Evolutionary conservation across 768 basidiomycete species (phyloP).

Genomic region (Amanita rimosa): DNA sequence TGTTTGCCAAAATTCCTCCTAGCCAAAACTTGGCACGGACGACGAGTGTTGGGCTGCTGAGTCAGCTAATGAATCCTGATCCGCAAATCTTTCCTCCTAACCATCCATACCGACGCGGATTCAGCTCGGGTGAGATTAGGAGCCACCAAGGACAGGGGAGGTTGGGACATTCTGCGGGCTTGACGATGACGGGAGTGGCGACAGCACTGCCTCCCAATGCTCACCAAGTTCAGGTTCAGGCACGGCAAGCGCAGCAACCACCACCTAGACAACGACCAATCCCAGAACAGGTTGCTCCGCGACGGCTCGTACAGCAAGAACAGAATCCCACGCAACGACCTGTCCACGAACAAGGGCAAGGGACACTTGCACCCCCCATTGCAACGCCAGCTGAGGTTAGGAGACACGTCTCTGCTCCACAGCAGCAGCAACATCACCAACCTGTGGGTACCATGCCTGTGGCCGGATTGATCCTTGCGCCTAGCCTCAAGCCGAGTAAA

Average conservation of each 20-base stretch:
- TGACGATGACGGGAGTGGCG: slow-evolving; percentile 8
- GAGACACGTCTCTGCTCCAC: slow-evolving; percentile 2
- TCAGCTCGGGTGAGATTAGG: slow-evolving; percentile 34
- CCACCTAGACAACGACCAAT: background rate
- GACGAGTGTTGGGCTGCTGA: slow-evolving; percentile 42
- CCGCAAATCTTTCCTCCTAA: slow-evolving; percentile 44
- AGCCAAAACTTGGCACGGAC: slow-evolving; percentile 27
- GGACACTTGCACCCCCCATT: background rate
- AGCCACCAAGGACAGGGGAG: slow-evolving; percentile 9
- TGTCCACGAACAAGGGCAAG: background rate
- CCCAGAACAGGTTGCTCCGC: background rate
- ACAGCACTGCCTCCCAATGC: slow-evolving; percentile 10
- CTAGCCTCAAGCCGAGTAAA: slow-evolving; percentile 39
- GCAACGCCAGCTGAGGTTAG: background rate
- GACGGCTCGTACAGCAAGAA: background rate
- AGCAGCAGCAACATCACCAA: background rate
- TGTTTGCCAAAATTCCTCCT: slow-evolving; percentile 64
- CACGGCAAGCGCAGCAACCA: background rate
- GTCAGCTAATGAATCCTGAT: slow-evolving; percentile 64
- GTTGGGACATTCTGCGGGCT: slow-evolving; percentile 10
- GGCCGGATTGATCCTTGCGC: slow-evolving; percentile 10
- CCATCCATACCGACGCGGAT: slow-evolving; percentile 47
- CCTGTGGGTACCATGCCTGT: background rate
- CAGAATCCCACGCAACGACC: background rate
- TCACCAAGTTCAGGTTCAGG: slow-evolving; percentile 8